Base-by-base conservation (phyloP, 106 monocot species). In the Alisma plantagoaquatica region DNA sequence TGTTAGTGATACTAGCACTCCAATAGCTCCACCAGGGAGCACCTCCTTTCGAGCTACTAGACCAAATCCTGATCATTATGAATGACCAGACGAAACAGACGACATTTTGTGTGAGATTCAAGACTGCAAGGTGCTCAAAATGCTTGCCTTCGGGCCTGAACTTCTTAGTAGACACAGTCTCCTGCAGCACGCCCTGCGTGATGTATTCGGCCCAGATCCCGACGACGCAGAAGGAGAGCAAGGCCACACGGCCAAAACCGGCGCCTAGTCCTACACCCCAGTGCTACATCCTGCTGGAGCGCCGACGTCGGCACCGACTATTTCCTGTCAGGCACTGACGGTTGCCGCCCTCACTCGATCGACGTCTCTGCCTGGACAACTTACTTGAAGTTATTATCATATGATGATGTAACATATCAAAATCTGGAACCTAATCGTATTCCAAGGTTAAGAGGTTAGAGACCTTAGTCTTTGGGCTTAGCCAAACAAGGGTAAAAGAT, bases 141-240 rank as follows among this genome's bases (percentile, higher is more conserved):
- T 88, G 65, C 49, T 60, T 78, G 35, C 70, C 81, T 25, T 96
- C 84, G 23, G 78, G 84, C 9, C 84, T 73, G 33, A 96, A 96
- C 50, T 67, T 62, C 75, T 96, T 96, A 18, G 94, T 96, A 10
- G 49, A 98, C 96, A 98, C 16, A 22, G 89, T 89, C 27, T 98
- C 96, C 60, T 98, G 96, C 19, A 98, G 84, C 33, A 98, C 76
- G 71, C 96, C 96, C 50, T 98, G 96, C 42, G 75, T 76, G 53
- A 98, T 89, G 68, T 98, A 98, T 3, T 88, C 81, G 25, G 78
- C 67, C 89, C 96, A 98, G 73, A 98, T 98, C 56, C 96, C 96
- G 60, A 71, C 84, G 60, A 98, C 61, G 59, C 96, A 98, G 73
- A 76, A 69, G 50, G 48, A 57, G 6, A 96, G 72, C 11, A 96